Percentiles rank a stretch among this genome's conserved stretches.
Evolutionary conservation across 192 early-diverging fungal species (phyloP).

Genomic region (Podila epigama): DNA sequence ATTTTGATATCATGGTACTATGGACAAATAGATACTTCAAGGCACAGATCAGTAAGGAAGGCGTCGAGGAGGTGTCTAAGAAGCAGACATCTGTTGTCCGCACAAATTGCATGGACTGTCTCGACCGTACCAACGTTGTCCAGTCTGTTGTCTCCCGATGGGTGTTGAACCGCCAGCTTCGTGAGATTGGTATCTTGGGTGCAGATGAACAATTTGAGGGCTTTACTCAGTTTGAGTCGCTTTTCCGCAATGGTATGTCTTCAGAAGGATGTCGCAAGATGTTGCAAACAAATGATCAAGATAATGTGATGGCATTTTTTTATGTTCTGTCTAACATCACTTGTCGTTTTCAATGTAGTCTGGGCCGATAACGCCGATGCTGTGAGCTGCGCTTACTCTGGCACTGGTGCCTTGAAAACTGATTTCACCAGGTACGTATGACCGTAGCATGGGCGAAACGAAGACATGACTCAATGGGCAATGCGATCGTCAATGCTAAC

Average conservation of each 20-base stretch:
- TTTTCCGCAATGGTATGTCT: constrained; percentile 83
- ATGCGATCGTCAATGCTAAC: too few relatives aligned
- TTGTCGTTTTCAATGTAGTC: constrained; percentile 56
- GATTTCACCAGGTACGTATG: constrained; percentile 95
- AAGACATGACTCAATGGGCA: too few relatives aligned
- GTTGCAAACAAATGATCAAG: background rate
- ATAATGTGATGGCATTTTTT: background rate
- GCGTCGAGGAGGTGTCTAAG: constrained; percentile 37
- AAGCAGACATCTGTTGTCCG: constrained; percentile 85
- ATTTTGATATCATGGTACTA: too few relatives aligned
- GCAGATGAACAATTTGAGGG: constrained; percentile 69
- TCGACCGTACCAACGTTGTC: constrained; percentile 99
- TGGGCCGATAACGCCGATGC: constrained; percentile 99
- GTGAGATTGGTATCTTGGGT: constrained; percentile 68
- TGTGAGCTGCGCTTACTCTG: constrained; percentile 90
- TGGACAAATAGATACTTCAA: constrained; percentile 65
- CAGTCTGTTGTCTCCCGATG: constrained; percentile 88
- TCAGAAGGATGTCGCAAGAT: too few relatives aligned
- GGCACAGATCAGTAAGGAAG: constrained; percentile 44
- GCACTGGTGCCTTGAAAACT: constrained; percentile 97
- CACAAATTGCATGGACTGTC: constrained; percentile 99
- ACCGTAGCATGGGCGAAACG: too few relatives aligned
- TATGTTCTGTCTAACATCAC: background rate
- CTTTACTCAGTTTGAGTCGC: constrained; percentile 68
- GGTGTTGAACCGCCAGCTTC: constrained; percentile 77